These are phyloP conservation scores for Cryphonectria carpinicola DNA, from an alignment of 2,329 filamentous ascomycete genomes.

Conservation along the genomic window DNA sequence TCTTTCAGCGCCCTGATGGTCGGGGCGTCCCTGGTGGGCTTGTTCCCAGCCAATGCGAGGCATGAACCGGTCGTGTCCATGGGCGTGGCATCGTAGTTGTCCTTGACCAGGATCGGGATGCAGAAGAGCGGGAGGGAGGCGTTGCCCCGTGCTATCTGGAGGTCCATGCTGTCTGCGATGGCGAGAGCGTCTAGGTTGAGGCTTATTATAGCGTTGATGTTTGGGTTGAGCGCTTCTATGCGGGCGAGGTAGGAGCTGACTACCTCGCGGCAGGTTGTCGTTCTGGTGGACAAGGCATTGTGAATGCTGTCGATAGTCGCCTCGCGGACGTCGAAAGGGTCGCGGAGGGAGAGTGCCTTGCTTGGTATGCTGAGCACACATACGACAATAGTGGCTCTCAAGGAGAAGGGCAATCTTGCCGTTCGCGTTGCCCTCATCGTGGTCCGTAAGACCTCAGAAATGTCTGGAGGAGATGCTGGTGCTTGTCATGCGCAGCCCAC, in stretches of 20 bases:
- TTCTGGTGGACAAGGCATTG: slow-evolving; percentile 54
- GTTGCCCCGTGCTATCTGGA: slow-evolving; percentile 49
- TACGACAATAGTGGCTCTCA: background rate
- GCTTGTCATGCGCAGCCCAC: background rate
- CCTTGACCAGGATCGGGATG: slow-evolving; percentile 65
- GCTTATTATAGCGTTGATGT: slow-evolving; percentile 60
- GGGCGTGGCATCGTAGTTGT: slow-evolving; percentile 62
- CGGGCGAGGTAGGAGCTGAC: slow-evolving; percentile 59
- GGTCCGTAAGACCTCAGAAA: background rate
- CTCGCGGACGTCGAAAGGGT: slow-evolving; percentile 56
- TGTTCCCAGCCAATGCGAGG: slow-evolving; percentile 51
- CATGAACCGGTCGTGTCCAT: slow-evolving; percentile 63
- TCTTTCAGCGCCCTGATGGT: slow-evolving; percentile 53
- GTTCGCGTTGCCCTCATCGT: background rate
- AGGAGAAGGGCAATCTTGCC: no score
- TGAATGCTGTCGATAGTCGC: slow-evolving; percentile 63
- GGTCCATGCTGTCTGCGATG: slow-evolving; percentile 55
- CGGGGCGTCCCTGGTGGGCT: slow-evolving; percentile 50
- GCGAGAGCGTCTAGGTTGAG: slow-evolving; percentile 49
- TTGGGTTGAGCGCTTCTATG: slow-evolving; percentile 59
- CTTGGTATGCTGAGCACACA: background rate
- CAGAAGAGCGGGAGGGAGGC: slow-evolving; percentile 59
- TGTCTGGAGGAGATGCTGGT: background rate
- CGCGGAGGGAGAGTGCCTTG: slow-evolving; percentile 11
- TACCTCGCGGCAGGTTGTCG: slow-evolving; percentile 57